Conservation (phyloP, 139 green algal species). For the Pedinophyceae sp. region DNA sequence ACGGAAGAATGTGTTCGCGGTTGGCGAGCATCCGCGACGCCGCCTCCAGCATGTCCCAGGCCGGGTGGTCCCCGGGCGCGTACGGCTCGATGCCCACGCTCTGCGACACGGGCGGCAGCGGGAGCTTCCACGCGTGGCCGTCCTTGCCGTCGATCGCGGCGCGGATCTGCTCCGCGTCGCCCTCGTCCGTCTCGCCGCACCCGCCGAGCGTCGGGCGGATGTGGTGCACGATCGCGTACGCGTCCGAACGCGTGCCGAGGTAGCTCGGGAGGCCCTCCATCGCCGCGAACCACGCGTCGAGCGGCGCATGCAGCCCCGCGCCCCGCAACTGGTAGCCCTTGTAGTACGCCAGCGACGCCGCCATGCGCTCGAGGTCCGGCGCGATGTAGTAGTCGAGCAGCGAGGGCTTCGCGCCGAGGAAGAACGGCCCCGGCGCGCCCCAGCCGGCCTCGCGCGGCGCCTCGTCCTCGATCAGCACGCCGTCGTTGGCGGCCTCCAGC, state of each 20-base stretch:
- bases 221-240: slow-evolving; percentile 80
- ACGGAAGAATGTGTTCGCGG: slow-evolving; percentile 47
- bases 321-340: slow-evolving; percentile 62
- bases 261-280: slow-evolving; percentile 76
- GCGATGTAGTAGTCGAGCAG: slow-evolving; percentile 74
- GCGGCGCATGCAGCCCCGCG: slow-evolving; percentile 16
- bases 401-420: slow-evolving; percentile 56
- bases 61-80: neutral
- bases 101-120: slow-evolving; percentile 40
- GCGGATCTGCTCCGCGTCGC: slow-evolving; percentile 19
- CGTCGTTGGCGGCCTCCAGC: no score
- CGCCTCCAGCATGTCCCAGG: neutral
- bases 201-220: slow-evolving; percentile 83
- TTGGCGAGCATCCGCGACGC: slow-evolving; percentile 29
- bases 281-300: slow-evolving; percentile 64
- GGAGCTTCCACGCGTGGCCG: slow-evolving; percentile 55
- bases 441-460: no score
- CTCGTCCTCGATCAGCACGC: no score
- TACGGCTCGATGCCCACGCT: slow-evolving; percentile 12
- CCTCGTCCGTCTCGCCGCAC: slow-evolving; percentile 34
- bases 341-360: slow-evolving; percentile 68
- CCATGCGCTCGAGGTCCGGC: slow-evolving; percentile 84
- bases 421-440: slow-evolving; percentile 87
- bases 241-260: slow-evolving; percentile 64
- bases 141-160: slow-evolving; percentile 58